Evolutionary conservation across 2,329 filamentous ascomycete species (phyloP), one percentile per base, ranked within the genome.

Genomic region (Cytospora schulzeri): DNA sequence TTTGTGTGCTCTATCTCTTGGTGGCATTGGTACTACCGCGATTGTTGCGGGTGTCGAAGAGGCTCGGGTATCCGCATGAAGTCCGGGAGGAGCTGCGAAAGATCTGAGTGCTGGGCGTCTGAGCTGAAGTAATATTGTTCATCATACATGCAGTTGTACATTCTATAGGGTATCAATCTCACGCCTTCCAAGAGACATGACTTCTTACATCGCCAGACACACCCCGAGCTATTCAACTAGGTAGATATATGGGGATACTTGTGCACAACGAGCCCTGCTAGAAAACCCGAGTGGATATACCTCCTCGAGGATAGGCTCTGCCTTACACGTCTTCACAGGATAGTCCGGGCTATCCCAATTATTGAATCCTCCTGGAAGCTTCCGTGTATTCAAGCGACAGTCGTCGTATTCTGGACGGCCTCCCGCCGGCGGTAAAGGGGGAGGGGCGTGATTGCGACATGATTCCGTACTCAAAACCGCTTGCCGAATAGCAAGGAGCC

Each of bases 401-500:
- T 48, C 8, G n/a, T 48, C 24, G 11, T 24, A 4, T 24, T 24
- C 11, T 11, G 11, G 4, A 28, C 7, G 6, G 52, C 11, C 31
- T 11, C 4, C 33, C 8, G n/a, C 7, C 22, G n/a, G 52, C 14
- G 6, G n/a, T n/a, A 35, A 14, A 1, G 5, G 3, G 17, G 15
- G 5, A 8, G 3, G 4, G 7, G 14, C 31, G 1, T 1, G 24
- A n/a, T 35, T n/a, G 24, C 17, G 15, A 17, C 14, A 35, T 14
- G 3, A 19, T 4, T 12, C 33, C 2, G 6, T 4, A 3, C 54
- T 68, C 62, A 74, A 28, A 83, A 77, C 66, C 75, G 77, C 74
- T 74, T 81, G 41, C 81, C 83, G 69, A 79, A 82, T 8, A 79
- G 76, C 64, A 84, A 57, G 1, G 77, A 79, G 3, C 84, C 84